A percentile compares a stretch with the other conserved stretches of the same genome.
Conservation (phyloP, 139 green algal species). For the Ettlia oleoabundans region DNA sequence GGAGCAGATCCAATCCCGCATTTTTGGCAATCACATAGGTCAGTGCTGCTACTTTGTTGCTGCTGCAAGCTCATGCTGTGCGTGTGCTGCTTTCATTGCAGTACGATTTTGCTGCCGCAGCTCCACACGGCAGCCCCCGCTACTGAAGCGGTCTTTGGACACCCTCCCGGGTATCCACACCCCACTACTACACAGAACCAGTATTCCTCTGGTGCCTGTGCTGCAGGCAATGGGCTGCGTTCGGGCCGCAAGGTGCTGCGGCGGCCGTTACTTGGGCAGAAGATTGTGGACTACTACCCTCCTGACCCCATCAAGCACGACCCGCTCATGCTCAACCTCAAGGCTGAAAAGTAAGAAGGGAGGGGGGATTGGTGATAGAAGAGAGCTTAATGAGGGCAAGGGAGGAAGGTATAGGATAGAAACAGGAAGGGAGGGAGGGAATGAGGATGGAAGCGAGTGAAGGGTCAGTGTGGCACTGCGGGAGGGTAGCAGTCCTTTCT, state of each 20-base stretch:
- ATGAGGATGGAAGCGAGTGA: too few species aligned
- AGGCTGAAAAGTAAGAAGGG: slow-evolving; percentile 53
- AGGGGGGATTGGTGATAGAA: not conserved
- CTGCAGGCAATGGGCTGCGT: slow-evolving; percentile 61
- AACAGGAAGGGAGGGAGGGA: too few species aligned
- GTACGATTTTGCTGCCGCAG: too few species aligned
- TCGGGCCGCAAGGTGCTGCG: slow-evolving; percentile 73
- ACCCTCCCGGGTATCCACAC: too few species aligned
- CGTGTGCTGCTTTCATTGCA: too few species aligned
- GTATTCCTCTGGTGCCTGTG: not conserved
- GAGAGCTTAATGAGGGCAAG: too few species aligned
- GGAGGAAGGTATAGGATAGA: too few species aligned
- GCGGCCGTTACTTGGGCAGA: slow-evolving; percentile 52
- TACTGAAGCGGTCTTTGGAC: too few species aligned
- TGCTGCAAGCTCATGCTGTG: too few species aligned
- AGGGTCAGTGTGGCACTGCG: not conserved
- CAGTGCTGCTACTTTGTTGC: too few species aligned
- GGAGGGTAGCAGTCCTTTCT: not conserved
- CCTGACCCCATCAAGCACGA: slow-evolving; percentile 47
- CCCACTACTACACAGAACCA: too few species aligned
- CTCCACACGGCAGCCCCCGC: too few species aligned
- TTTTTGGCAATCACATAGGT: slow-evolving; percentile 73
- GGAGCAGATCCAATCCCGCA: slow-evolving; percentile 60
- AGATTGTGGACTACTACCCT: slow-evolving; percentile 64
- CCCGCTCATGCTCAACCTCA: slow-evolving; percentile 59